Evolutionary conservation across 768 basidiomycete genomes (phyloP).

Genomic region (Termitomyces sp.): DNA sequence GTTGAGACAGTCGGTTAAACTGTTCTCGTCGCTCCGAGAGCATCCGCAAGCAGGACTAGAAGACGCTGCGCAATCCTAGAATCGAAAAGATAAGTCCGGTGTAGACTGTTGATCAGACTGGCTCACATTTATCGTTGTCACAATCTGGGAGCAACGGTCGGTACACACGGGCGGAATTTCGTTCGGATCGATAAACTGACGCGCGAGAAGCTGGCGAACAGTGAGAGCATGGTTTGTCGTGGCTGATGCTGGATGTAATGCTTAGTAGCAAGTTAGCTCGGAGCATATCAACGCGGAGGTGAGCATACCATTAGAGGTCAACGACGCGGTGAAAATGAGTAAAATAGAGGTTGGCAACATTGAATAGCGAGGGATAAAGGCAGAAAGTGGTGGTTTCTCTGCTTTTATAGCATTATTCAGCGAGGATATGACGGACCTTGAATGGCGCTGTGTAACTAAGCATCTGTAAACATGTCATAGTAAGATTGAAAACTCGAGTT

Average conservation of each 20-base stretch:
- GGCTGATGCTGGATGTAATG: not conserved
- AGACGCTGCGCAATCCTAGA: not conserved
- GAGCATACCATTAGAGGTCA: not conserved
- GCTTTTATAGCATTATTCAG: not conserved
- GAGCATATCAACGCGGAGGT: not conserved
- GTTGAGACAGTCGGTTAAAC: constrained; percentile 4
- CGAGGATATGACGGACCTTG: not conserved
- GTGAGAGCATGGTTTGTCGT: not conserved
- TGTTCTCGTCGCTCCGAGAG: not conserved
- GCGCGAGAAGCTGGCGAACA: constrained; percentile 4
- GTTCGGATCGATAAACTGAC: constrained; percentile 4
- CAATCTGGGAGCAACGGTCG: not conserved
- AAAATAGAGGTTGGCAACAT: not conserved
- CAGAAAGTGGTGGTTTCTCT: not conserved
- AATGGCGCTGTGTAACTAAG: not conserved
- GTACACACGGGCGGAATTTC: constrained; percentile 3
- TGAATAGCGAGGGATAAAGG: not conserved
- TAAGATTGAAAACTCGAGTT: not conserved
- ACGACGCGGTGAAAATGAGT: not conserved
- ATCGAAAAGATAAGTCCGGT: not conserved
- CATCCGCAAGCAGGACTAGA: not conserved
- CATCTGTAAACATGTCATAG: not conserved
- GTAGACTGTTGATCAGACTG: too few relatives aligned
- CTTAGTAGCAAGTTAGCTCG: not conserved
- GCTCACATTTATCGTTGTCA: not conserved